Percentiles rank a stretch among this genome's conserved stretches.
phyloP scores from a whole-genome alignment of 495 filamentous ascomycete genomes.

The Annulohypoxylon stygium region DNA sequence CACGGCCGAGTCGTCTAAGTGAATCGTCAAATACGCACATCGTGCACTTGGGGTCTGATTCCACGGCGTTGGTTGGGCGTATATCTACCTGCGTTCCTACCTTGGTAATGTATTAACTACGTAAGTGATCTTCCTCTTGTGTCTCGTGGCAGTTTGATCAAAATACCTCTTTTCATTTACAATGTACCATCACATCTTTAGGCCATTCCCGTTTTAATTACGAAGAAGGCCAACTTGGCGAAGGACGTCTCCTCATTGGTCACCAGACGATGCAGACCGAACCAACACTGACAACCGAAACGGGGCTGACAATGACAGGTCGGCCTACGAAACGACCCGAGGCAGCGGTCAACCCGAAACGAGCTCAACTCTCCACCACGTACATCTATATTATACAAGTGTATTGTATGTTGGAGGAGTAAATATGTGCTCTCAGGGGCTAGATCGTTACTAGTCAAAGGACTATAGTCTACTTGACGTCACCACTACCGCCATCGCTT shows the following conservation, averaged over 20 bases:
- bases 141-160: conserved; percentile 10
- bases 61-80: neutral
- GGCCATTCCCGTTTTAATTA: conserved; percentile 35
- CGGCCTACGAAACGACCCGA: conserved; percentile 23
- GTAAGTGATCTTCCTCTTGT: neutral
- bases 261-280: conserved; percentile 26
- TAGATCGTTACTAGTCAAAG: neutral
- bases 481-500: conserved; percentile 9
- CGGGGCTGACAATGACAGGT: conserved; percentile 29
- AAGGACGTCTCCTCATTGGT: conserved; percentile 32
- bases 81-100: neutral
- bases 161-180: conserved; percentile 29
- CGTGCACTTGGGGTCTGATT: neutral
- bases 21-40: neutral
- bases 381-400: conserved; percentile 2
- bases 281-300: conserved; percentile 42
- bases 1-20: neutral
- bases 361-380: conserved; percentile 15
- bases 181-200: conserved; percentile 18
- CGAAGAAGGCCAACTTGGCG: conserved; percentile 23
- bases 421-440: neutral
- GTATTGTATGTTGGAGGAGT: neutral
- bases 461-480: conserved; percentile 23
- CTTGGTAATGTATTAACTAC: conserved; percentile 9
- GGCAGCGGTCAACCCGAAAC: conserved; percentile 20